Evolutionary conservation across 768 basidiomycete genomes (phyloP).

Genomic region (Amanita fuliginea): DNA sequence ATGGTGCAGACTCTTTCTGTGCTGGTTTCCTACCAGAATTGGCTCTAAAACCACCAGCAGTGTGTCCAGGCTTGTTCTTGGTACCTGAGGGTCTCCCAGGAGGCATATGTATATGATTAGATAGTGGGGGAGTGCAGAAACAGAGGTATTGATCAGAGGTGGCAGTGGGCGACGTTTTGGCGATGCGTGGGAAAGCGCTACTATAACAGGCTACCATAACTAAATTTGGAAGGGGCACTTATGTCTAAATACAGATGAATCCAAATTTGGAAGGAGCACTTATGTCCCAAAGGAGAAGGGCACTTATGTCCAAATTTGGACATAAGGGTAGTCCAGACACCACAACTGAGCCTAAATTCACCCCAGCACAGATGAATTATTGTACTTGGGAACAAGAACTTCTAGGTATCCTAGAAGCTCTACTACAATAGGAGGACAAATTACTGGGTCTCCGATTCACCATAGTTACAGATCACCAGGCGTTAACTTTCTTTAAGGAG

Average conservation of each 20-base stretch:
- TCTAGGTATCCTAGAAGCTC: no score
- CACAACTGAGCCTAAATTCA: not conserved
- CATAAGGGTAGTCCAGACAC: not conserved
- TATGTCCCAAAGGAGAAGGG: not conserved
- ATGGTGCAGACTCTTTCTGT: not conserved
- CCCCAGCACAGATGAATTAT: no score
- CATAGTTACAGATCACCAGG: no score
- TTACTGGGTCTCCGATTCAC: no score
- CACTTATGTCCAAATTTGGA: not conserved
- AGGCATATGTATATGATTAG: not conserved
- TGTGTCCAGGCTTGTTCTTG: conserved; percentile 7
- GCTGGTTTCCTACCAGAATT: not conserved
- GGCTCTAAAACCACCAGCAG: not conserved
- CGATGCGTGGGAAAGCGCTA: not conserved
- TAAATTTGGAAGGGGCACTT: not conserved
- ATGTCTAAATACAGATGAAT: not conserved
- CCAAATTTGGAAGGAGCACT: not conserved
- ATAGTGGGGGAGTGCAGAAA: not conserved
- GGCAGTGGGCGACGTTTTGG: not conserved
- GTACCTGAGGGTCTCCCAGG: conserved; percentile 8
- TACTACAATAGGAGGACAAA: no score
- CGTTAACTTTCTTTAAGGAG: no score
- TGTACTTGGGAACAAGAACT: no score
- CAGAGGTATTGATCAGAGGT: not conserved
- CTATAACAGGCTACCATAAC: not conserved